These are phyloP conservation scores for Picochlorum costavermella DNA, from an alignment of 139 green algal genomes.

Conservation along the genomic window DNA sequence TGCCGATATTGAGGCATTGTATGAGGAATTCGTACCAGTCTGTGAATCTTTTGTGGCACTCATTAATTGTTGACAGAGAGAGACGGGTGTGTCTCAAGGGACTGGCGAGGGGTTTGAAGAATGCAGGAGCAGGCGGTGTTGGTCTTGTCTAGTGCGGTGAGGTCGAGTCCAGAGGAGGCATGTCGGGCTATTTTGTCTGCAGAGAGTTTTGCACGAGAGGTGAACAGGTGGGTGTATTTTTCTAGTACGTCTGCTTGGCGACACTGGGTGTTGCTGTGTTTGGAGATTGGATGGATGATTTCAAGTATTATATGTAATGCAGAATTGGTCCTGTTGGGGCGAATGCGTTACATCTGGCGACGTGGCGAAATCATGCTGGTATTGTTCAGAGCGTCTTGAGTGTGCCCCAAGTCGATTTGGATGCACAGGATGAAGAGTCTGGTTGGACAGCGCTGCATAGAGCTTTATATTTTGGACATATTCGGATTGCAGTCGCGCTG, in stretches of 20 bases:
- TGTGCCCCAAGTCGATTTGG: constrained; percentile 26
- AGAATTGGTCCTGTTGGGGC: constrained; percentile 15
- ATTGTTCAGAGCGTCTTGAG: constrained; percentile 44
- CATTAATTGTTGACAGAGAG: too few relatives aligned
- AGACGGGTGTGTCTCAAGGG: not conserved
- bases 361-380: constrained; percentile 50
- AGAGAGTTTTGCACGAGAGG: constrained; percentile 6
- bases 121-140: constrained; percentile 9
- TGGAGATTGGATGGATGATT: too few relatives aligned
- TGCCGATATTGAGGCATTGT: too few relatives aligned
- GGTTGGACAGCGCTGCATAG: constrained; percentile 78
- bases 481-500: constrained; percentile 53
- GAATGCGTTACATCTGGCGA: constrained; percentile 20
- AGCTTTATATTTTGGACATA: constrained; percentile 79
- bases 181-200: constrained; percentile 4
- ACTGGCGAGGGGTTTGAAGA: not conserved
- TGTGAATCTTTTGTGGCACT: not conserved
- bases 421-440: constrained; percentile 52
- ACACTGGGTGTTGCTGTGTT: too few relatives aligned
- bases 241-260: too few relatives aligned
- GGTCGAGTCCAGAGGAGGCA: constrained; percentile 1
- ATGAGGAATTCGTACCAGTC: not conserved
- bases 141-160: not conserved
- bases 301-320: not conserved
- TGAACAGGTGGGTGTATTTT: constrained; percentile 1